Conservation (phyloP, 345 rosid species). For the Eucalyptus regnans region DNA sequence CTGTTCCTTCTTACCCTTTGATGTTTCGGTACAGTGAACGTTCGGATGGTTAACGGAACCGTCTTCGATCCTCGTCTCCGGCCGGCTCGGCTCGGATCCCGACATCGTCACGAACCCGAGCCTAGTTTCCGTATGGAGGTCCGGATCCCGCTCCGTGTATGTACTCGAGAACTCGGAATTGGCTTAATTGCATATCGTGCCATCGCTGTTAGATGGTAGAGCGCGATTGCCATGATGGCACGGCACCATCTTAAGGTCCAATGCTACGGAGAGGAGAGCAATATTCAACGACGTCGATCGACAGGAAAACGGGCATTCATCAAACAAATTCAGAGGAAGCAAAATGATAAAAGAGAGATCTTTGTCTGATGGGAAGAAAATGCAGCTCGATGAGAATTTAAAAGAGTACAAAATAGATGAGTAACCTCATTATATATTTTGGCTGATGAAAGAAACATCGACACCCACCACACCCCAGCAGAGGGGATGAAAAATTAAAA, state of each 20-base stretch:
- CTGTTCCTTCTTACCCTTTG: not conserved
- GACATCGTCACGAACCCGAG: not conserved
- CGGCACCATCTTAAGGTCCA: not conserved
- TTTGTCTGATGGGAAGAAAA: not conserved
- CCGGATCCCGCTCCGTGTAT: not conserved
- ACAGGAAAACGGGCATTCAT: not conserved
- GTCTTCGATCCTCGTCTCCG: not conserved
- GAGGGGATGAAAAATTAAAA: not conserved
- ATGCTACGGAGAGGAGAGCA: no score
- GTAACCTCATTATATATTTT: not conserved
- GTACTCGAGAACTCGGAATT: not conserved
- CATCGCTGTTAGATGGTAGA: no score
- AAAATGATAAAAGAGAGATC: not conserved
- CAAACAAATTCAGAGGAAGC: not conserved
- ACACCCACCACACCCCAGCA: not conserved
- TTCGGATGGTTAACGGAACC: not conserved
- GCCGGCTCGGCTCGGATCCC: not conserved
- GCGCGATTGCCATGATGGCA: not conserved
- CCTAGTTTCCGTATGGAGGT: not conserved
- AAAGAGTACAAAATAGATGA: not conserved
- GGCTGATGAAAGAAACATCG: not conserved
- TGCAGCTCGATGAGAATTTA: not conserved
- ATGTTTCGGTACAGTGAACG: not conserved
- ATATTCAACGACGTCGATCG: not conserved
- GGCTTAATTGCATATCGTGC: not conserved